A percentile compares a stretch with the other conserved stretches of the same genome.
phyloP scores from a whole-genome alignment of 2,329 filamentous ascomycete genomes.

The Penicillium sp. region DNA sequence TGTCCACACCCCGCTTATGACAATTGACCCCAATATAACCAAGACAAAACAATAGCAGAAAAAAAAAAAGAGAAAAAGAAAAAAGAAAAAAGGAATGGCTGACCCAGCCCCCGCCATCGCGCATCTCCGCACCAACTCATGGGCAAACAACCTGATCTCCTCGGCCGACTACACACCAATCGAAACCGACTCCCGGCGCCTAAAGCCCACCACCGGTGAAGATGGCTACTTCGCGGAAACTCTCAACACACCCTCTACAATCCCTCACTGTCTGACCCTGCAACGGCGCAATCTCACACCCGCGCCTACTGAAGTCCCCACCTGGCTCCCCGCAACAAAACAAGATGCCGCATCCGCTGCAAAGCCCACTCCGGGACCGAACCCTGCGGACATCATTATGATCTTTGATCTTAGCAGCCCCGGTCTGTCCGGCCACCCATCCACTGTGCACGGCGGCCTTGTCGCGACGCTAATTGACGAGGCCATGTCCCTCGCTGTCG shows the following conservation, averaged over 20 bases:
- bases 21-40: neutral
- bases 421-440: constrained; percentile 43
- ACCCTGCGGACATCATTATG: constrained; percentile 40
- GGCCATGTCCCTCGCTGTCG: constrained; percentile 44
- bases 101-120: constrained; percentile 19
- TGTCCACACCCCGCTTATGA: neutral
- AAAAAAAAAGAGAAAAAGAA: neutral
- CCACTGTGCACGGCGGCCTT: constrained; percentile 43
- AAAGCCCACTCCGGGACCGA: constrained; percentile 23
- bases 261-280: constrained; percentile 44
- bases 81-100: constrained; percentile 12
- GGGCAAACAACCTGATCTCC: constrained; percentile 34
- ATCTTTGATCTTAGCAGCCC: constrained; percentile 37
- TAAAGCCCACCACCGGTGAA: constrained; percentile 44
- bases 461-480: constrained; percentile 46
- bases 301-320: constrained; percentile 20
- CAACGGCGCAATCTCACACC: constrained; percentile 32
- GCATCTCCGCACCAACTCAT: constrained; percentile 31
- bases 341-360: constrained; percentile 23
- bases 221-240: constrained; percentile 46
- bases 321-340: constrained; percentile 30
- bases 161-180: constrained; percentile 40
- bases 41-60: neutral
- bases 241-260: constrained; percentile 39
- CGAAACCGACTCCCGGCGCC: constrained; percentile 40